Base-by-base conservation (phyloP, 306 rosid species). In the Trichosanthes cucumerina region DNA sequence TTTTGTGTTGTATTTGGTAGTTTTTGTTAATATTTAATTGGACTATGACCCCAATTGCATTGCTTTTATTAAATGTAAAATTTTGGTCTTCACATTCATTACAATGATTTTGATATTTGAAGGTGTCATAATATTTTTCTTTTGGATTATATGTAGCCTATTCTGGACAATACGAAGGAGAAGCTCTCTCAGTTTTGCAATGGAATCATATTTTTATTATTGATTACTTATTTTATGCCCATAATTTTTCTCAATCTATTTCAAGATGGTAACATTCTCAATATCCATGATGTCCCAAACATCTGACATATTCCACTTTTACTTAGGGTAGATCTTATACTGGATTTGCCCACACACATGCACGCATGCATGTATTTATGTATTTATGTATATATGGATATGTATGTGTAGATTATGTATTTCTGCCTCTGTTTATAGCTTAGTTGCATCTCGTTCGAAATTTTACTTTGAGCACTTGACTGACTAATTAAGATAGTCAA, bases 301-400 rank as follows among this genome's bases (percentile, higher is more conserved):
- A 95, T 95, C 84, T 95, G 99, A 98, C 98, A 95, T 44, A 18
- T 95, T 79, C 99, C 99, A 84, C 93, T 95, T 80, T 88, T 92
- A 82, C 97, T 95, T 56, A 85, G 90, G 93, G 99, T 95, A 80
- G 83, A 97, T 56, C 86, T 50, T 34, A 56, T 16, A 85, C 73
- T 6, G 36, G 3, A 7, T 16, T 28, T 21, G 24, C 58, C 38
- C 21, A 68, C 9, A 10, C 52, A 39, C 2, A 33, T 41, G 13
- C 19, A 31, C 15, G 6, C 26, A 7, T 8, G 7, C 34, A 41
- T n/a, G 1, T 68, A 39, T 68, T 33, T 18, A 18, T 36, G 14
- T 19, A 9, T 66, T 1, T 4, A 41, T 21, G 33, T 15, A 66
- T 66, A 6, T 60, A 80, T 80, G 72, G 72, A 79, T 81, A 43